Evolutionary conservation across 352 stramenopile genomes (phyloP).

Genomic region (Globisporangium ultimum): DNA sequence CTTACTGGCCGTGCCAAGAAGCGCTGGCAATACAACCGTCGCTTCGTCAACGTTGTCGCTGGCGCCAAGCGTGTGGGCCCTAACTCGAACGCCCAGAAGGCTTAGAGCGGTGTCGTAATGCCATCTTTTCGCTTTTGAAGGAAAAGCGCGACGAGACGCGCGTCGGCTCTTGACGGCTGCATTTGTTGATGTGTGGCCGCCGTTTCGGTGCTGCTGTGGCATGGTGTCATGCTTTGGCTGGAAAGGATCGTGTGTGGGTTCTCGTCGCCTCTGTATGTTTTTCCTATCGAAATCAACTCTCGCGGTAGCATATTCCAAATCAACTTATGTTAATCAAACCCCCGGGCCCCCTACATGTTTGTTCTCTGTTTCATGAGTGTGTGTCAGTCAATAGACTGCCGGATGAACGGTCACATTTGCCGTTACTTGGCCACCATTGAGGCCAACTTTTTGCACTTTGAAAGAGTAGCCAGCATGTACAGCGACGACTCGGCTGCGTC

Average conservation of each 20-base stretch:
- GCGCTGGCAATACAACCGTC: slow-evolving; percentile 99
- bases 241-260: background rate
- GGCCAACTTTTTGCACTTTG: too few relatives aligned
- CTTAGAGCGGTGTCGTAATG: slow-evolving; percentile 16
- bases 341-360: slow-evolving; percentile 7
- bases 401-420: too few relatives aligned
- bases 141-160: slow-evolving; percentile 2
- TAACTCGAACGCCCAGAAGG: slow-evolving; percentile 98
- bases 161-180: slow-evolving; percentile 1
- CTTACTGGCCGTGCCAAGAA: slow-evolving; percentile 98
- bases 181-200: background rate
- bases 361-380: background rate
- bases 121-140: slow-evolving; percentile 9
- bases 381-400: too few relatives aligned
- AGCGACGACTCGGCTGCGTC: slow-evolving; percentile 71
- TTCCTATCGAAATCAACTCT: slow-evolving; percentile 10
- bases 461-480: slow-evolving; percentile 31
- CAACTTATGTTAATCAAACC: slow-evolving; percentile 46
- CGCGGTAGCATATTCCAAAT: slow-evolving; percentile 47
- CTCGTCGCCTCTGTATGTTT: slow-evolving; percentile 19
- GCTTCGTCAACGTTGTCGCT: slow-evolving; percentile 99
- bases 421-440: too few relatives aligned
- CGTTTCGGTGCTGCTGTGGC: background rate
- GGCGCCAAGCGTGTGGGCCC: slow-evolving; percentile 97
- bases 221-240: background rate